phyloP scores from a whole-genome alignment of 164 flowering plant genomes.

The Saururus chinensis region DNA sequence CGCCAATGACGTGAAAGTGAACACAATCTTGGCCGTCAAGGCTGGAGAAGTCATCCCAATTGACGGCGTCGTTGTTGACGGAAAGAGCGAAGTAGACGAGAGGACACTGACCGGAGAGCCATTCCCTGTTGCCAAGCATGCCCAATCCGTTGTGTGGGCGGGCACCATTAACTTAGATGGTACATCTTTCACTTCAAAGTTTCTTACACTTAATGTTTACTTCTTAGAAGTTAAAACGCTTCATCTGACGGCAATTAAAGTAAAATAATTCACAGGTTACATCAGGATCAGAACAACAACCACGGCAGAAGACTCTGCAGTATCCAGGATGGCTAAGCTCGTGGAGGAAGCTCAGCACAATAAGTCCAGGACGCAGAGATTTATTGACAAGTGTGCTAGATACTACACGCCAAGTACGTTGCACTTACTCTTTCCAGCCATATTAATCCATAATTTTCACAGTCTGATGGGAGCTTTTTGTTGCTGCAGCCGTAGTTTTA shows the following conservation, averaged over 20 bases:
- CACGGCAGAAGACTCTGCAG: conserved; percentile 70
- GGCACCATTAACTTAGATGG: conserved; percentile 91
- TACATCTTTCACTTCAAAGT: conserved; percentile 10
- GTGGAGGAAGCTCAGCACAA: conserved; percentile 91
- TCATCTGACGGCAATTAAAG: background rate
- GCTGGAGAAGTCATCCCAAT: conserved; percentile 81
- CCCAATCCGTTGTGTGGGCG: conserved; percentile 68
- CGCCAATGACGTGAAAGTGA: conserved; percentile 48
- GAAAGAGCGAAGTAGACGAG: conserved; percentile 84
- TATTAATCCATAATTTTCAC: too few relatives aligned
- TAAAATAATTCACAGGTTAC: conserved; percentile 37
- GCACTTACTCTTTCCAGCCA: background rate
- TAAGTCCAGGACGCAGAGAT: conserved; percentile 54
- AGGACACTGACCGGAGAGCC: conserved; percentile 82
- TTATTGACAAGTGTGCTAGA: conserved; percentile 65
- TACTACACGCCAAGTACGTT: conserved; percentile 77
- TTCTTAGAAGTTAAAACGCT: too few relatives aligned
- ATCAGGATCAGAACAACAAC: conserved; percentile 67
- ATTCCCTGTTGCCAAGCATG: conserved; percentile 63
- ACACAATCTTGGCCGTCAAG: conserved; percentile 68
- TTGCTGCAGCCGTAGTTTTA: conserved; percentile 51
- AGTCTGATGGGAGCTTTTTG: background rate
- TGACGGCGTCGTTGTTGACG: conserved; percentile 77
- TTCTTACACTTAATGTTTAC: too few relatives aligned
- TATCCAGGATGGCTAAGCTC: conserved; percentile 85